Evolutionary conservation across 192 early-diverging fungal genomes (phyloP).

Genomic region (Thamnidium elegans): DNA sequence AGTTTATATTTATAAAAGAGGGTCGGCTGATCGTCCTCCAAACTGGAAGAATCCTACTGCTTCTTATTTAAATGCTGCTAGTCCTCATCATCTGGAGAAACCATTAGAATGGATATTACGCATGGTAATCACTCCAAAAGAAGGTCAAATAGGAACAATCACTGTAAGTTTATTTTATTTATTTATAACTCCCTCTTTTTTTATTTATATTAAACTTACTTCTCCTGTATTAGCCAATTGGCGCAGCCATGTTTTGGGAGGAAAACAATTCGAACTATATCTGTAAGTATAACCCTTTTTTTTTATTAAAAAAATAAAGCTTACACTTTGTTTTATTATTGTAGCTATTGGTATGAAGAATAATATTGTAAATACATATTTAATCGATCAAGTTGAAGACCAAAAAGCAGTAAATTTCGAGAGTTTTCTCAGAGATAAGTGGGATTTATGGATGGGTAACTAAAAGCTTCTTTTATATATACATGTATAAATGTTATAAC

Average conservation of each 20-base stretch:
- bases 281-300: constrained; percentile 5
- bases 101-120: constrained; percentile 7
- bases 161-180: not conserved
- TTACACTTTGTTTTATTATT: not conserved
- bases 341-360: constrained; percentile 12
- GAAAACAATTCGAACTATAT: not conserved
- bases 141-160: not conserved
- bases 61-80: not conserved
- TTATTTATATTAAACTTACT: not conserved
- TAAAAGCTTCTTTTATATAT: not conserved
- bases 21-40: constrained; percentile 1
- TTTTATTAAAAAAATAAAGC: not conserved
- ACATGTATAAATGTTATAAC: not conserved
- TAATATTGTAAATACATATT: constrained; percentile 13
- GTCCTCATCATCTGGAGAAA: not conserved
- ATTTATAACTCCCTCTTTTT: not conserved
- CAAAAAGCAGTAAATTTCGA: constrained; percentile 2
- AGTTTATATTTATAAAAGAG: constrained; percentile 31
- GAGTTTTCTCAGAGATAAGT: constrained; percentile 4
- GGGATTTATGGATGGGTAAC: constrained; percentile 20
- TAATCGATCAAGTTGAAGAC: not conserved
- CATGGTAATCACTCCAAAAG: constrained; percentile 6
- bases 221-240: not conserved
- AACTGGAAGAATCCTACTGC: not conserved
- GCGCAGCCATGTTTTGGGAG: constrained; percentile 5